phyloP scores from a whole-genome alignment of 768 basidiomycete genomes.

The Macrolepiota dolichaula region DNA sequence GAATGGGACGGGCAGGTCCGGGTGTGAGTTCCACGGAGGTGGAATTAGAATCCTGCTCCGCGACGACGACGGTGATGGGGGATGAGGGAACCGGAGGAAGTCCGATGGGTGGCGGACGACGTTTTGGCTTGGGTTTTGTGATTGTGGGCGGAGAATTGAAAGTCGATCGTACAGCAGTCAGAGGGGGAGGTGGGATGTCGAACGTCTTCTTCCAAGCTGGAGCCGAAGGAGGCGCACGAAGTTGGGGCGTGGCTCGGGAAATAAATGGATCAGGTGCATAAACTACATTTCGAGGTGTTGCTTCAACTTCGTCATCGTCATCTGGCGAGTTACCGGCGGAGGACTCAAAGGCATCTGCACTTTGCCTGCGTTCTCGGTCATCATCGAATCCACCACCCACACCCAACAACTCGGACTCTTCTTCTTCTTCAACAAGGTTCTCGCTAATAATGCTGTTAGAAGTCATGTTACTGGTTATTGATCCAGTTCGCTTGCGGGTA shows the following conservation, averaged over 20 bases:
- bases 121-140: slow-evolving; percentile 42
- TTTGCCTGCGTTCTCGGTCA: slow-evolving; percentile 32
- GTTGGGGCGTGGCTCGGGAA: slow-evolving; percentile 27
- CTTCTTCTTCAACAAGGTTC: slow-evolving; percentile 78
- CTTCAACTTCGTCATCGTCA: slow-evolving; percentile 31
- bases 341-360: slow-evolving; percentile 33
- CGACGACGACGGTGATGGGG: slow-evolving; percentile 55
- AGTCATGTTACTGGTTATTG: slow-evolving; percentile 69
- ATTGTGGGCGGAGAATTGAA: slow-evolving; percentile 40
- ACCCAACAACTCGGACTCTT: slow-evolving; percentile 70
- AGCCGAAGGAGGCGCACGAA: slow-evolving; percentile 42
- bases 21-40: slow-evolving; percentile 16
- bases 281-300: slow-evolving; percentile 22
- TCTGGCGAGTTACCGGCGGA: slow-evolving; percentile 43
- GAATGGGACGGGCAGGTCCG: slow-evolving; percentile 6
- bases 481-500: slow-evolving; percentile 67
- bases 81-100: slow-evolving; percentile 75
- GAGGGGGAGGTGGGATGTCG: slow-evolving; percentile 45
- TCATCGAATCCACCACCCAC: slow-evolving; percentile 64
- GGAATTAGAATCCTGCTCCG: slow-evolving; percentile 12
- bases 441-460: slow-evolving; percentile 72
- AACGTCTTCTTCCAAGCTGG: slow-evolving; percentile 60
- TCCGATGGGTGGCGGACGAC: slow-evolving; percentile 55
- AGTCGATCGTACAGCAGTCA: slow-evolving; percentile 49
- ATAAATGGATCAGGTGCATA: slow-evolving; percentile 16